phyloP scores from a whole-genome alignment of 2,329 filamentous ascomycete genomes.

The Hymenoscyphus salicellus region DNA sequence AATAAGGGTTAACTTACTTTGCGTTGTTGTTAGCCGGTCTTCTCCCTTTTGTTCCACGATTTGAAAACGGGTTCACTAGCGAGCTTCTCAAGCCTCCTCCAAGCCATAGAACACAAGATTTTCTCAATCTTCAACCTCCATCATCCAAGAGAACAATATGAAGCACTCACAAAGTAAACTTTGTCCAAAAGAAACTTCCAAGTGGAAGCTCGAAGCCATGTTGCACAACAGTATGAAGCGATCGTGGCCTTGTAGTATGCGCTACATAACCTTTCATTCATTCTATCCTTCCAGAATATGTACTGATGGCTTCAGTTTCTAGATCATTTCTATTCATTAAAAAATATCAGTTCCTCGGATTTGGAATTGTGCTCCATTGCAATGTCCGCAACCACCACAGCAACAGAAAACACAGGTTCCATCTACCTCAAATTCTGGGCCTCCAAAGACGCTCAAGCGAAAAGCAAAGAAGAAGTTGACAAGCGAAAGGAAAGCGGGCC shows the following conservation, averaged over 20 bases:
- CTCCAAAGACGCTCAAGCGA: neutral
- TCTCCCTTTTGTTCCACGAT: neutral
- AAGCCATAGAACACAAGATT: neutral
- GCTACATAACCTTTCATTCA: neutral
- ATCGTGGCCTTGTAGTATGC: neutral
- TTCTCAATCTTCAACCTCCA: neutral
- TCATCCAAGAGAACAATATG: neutral
- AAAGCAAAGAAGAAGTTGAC: neutral
- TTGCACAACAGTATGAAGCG: neutral
- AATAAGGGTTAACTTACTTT: neutral
- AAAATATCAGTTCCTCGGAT: neutral
- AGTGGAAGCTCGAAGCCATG: neutral
- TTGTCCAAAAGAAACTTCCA: neutral
- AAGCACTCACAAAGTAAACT: neutral
- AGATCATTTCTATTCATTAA: neutral
- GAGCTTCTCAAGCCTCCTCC: neutral
- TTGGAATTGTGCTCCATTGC: neutral
- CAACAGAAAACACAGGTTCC: neutral
- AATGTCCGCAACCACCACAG: neutral
- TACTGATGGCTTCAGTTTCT: neutral
- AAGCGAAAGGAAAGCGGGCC: neutral
- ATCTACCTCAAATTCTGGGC: neutral
- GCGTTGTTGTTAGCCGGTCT: neutral
- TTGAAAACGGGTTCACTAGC: neutral
- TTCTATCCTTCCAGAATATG: neutral